Evolutionary conservation across 441 rosid species (phyloP).

Genomic region (Rhodomyrtus psidioides): DNA sequence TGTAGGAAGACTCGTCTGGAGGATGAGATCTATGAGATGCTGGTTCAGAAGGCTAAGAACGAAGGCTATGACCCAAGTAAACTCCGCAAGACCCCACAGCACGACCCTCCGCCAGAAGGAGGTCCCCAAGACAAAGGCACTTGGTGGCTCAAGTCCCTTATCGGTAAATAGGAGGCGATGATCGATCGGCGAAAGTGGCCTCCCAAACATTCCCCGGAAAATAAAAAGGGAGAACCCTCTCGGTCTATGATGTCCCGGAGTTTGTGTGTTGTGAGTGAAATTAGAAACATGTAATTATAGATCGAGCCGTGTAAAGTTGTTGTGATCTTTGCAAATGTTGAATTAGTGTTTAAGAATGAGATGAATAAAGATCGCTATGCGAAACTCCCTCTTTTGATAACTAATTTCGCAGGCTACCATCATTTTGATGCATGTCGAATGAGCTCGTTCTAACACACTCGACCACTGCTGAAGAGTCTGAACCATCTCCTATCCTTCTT

Average conservation of each 20-base stretch:
- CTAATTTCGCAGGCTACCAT: not conserved
- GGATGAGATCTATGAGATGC: conserved; percentile 49
- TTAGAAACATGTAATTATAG: not conserved
- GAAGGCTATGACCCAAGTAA: conserved; percentile 67
- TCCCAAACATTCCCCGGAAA: not conserved
- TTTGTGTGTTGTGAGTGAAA: not conserved
- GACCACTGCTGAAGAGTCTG: not conserved
- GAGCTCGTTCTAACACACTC: not conserved
- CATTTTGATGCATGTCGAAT: not conserved
- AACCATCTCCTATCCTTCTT: not conserved
- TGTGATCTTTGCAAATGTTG: not conserved
- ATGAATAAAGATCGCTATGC: not conserved
- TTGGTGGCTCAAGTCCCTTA: conserved; percentile 81
- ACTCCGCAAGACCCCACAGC: conserved; percentile 70
- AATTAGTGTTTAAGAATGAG: not conserved
- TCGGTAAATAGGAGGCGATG: conserved; percentile 36
- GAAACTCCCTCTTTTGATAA: not conserved
- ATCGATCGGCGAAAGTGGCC: not conserved
- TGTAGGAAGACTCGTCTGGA: conserved; percentile 54
- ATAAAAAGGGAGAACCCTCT: not conserved
- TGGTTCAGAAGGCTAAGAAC: conserved; percentile 49
- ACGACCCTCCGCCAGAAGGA: conserved; percentile 46
- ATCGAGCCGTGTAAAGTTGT: not conserved
- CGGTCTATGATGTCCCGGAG: not conserved
- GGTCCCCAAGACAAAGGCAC: conserved; percentile 59